Conservation (phyloP, 192 early-diverging fungal genomes). For the Powellomyces hirtus region DNA sequence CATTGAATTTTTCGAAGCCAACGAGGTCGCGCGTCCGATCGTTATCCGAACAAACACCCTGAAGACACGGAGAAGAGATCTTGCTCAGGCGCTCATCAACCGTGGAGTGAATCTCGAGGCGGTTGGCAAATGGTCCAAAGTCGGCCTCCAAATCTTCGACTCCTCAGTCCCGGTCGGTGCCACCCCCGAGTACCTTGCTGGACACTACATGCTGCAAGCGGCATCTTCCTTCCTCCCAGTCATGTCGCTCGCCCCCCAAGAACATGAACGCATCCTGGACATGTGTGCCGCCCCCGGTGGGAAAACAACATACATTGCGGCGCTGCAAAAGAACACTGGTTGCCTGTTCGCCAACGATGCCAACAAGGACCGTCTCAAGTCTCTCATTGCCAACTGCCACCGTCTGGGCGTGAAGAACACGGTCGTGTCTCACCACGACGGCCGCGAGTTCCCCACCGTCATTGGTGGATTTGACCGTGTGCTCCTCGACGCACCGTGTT, state of each 20-base stretch:
- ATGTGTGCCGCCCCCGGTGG: constrained; percentile 99
- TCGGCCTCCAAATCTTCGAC: constrained; percentile 95
- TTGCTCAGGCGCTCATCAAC: constrained; percentile 92
- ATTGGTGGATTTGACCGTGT: constrained; percentile 98
- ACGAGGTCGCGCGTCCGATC: constrained; percentile 93
- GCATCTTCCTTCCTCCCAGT: constrained; percentile 98
- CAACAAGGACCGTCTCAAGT: constrained; percentile 88
- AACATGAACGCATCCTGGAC: constrained; percentile 90
- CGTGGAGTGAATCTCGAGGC: constrained; percentile 98
- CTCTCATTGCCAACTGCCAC: constrained; percentile 89
- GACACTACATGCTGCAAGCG: constrained; percentile 98
- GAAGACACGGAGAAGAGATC: constrained; percentile 87
- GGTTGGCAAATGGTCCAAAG: constrained; percentile 98
- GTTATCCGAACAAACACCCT: constrained; percentile 97
- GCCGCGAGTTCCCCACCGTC: constrained; percentile 92
- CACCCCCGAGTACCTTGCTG: constrained; percentile 98
- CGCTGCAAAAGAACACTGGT: constrained; percentile 96
- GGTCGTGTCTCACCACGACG: constrained; percentile 95
- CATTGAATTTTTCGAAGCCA: constrained; percentile 98
- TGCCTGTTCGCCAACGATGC: constrained; percentile 96
- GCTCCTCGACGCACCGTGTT: constrained; percentile 96
- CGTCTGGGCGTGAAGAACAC: constrained; percentile 84
- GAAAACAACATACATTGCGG: constrained; percentile 94
- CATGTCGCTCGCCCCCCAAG: constrained; percentile 91
- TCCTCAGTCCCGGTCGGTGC: constrained; percentile 94